Evolutionary conservation across 495 filamentous ascomycete genomes (phyloP).

Genomic region (Penicillium chermesinum): DNA sequence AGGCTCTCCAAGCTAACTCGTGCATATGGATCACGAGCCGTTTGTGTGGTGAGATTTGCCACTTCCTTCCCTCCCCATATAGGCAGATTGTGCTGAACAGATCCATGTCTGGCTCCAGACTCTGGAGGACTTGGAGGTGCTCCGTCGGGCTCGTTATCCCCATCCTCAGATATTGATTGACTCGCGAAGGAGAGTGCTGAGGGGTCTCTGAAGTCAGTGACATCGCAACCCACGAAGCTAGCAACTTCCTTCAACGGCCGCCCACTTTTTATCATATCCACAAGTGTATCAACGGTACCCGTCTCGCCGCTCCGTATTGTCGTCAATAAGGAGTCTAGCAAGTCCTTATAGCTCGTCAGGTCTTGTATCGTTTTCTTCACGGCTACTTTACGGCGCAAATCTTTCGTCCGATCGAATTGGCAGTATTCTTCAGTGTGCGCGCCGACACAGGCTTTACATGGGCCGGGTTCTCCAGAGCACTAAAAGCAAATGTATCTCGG

Average conservation of each 20-base stretch:
- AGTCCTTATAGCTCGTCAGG: conserved; percentile 27
- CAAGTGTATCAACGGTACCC: conserved; percentile 20
- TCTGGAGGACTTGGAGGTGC: not conserved
- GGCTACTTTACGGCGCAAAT: conserved; percentile 39
- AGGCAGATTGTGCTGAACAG: conserved; percentile 6
- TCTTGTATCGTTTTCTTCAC: conserved; percentile 35
- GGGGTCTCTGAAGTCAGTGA: conserved; percentile 16
- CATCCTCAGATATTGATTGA: conserved; percentile 9
- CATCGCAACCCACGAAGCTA: conserved; percentile 15
- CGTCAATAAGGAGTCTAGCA: conserved; percentile 28
- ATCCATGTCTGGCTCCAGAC: conserved; percentile 8
- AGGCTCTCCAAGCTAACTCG: conserved; percentile 34
- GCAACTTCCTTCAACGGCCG: conserved; percentile 22
- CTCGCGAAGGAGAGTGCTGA: conserved; percentile 7
- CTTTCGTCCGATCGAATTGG: conserved; percentile 36
- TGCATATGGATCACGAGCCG: conserved; percentile 16
- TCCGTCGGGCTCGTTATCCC: conserved; percentile 1
- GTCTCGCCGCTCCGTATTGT: conserved; percentile 23
- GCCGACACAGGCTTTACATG: conserved; percentile 34
- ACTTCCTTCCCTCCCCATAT: conserved; percentile 14
- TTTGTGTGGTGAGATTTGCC: conserved; percentile 5
- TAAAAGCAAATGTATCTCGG: conserved; percentile 7
- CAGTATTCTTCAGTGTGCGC: conserved; percentile 27
- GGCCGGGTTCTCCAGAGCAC: conserved; percentile 36
- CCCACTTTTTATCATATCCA: conserved; percentile 24